Evolutionary conservation across 495 filamentous ascomycete species (phyloP), one percentile per base, ranked within the genome.

Genomic region (Viridothelium virens): DNA sequence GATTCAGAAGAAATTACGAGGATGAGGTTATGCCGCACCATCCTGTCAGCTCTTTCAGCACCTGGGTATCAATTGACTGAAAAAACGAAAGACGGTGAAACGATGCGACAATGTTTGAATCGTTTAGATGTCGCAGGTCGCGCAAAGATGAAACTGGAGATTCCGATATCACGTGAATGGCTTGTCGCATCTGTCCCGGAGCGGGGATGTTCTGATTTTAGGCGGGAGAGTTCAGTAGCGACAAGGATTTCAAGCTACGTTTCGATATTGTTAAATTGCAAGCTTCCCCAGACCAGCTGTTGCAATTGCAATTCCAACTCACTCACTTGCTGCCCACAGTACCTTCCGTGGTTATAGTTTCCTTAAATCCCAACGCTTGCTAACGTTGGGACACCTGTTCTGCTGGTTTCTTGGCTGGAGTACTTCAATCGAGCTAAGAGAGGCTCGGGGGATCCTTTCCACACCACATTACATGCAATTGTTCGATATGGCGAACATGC

Each of bases 401-500:
- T 10, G 33, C 31, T 7, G 7, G 53, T 34, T 36, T 7, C 18
- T 18, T 34, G 14, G 18, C 53, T 36, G 31, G 31, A 7, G 31
- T 31, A 11, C n/a, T 9, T 11, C 9, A 25, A 48, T 25, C 41
- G 62, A 37, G 36, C 61, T 38, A 38, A 38, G 47, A 67, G 25
- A 9, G 33, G 33, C 36, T 7, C 5, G 31, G 31, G 18, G 18
- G 18, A 9, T 59, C 7, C 14, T 59, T 59, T 59, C 6, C 7
- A 33, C 25, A 36, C 5, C n/a, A 59, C 53, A 36, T 59, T 59
- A 59, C 53, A 59, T 59, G 53, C 53, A 33, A 59, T 59, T 59
- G 53, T 59, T 70, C 76, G 72, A 65, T 37, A 86, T 86, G 84
- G 81, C 84, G 67, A 83, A 77, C 74, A 63, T 87, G 61, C 80